These are phyloP conservation scores for Aspergillus candidus DNA, from an alignment of 2,329 filamentous ascomycete genomes.

Conservation along the genomic window DNA sequence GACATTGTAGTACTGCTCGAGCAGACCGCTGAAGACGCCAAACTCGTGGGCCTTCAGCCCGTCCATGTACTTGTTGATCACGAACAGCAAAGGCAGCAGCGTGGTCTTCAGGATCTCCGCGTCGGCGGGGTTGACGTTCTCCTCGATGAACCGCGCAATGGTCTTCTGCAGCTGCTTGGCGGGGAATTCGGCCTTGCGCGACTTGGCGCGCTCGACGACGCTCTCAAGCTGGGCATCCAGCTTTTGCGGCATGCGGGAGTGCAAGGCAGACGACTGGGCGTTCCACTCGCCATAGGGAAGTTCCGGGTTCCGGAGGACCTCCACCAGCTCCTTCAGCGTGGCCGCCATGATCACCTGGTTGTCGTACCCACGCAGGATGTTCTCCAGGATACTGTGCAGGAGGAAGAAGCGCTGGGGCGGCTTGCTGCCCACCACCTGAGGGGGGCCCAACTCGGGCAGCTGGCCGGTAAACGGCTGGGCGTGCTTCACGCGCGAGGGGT, in stretches of 20 bases:
- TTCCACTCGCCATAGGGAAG: constrained; percentile 96
- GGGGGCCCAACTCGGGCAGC: constrained; percentile 77
- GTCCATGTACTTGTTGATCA: constrained; percentile 75
- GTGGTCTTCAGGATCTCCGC: constrained; percentile 66
- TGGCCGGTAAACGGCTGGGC: constrained; percentile 89
- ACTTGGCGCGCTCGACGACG: constrained; percentile 75
- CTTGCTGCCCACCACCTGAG: constrained; percentile 84
- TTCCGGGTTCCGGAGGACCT: constrained; percentile 81
- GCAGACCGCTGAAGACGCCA: constrained; percentile 68
- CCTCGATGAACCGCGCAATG: constrained; percentile 81
- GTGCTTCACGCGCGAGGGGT: constrained; percentile 93
- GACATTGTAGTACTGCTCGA: constrained; percentile 74
- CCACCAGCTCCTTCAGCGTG: constrained; percentile 81
- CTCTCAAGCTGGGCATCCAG: constrained; percentile 76
- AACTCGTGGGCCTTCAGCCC: constrained; percentile 90
- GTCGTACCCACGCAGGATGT: constrained; percentile 90
- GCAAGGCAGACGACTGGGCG: constrained; percentile 90
- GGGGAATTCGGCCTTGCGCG: constrained; percentile 79
- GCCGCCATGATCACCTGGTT: constrained; percentile 93
- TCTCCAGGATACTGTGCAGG: constrained; percentile 68
- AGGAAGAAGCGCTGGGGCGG: constrained; percentile 79
- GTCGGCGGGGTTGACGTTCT: constrained; percentile 69
- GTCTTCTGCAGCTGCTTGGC: constrained; percentile 80
- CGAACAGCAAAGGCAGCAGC: constrained; percentile 67
- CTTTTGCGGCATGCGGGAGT: constrained; percentile 93